Base-by-base conservation (phyloP, 2,329 filamentous ascomycete species). In the Aspergillus pseudoterreus region DNA sequence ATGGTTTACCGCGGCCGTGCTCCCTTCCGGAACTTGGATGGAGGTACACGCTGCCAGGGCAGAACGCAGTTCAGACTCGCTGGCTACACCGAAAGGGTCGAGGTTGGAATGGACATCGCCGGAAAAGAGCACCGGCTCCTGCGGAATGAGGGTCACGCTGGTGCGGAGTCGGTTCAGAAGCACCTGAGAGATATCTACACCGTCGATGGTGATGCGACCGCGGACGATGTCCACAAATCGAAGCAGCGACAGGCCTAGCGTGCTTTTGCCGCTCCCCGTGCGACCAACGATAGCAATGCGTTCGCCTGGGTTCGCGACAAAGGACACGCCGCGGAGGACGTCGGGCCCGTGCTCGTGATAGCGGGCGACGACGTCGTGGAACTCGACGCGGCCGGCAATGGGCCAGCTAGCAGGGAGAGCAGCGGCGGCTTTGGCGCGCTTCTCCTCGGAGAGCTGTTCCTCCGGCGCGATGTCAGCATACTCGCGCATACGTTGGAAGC, bases 61-160 rank as follows among this genome's bases (percentile, higher is more conserved):
- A 2, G 57, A 46, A 17, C 51, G 56, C n/a, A 64, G 54, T 30
- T 79, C 80, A 0, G 70, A 71, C 57, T 82, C 78, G 10, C 70
- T 70, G 62, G 81, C 78, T 51, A 82, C 75, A 27, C 75, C 69
- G 11, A 83, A 71, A 0, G 83, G 81, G 52, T 85, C 82, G 24
- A 85, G 77, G 52, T 85, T 85, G 48, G 78, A 75, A 6, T 79
- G 76, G 66, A 84, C 75, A 12, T 72, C 77, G 4, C 82, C 82
- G 0, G 80, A 78, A 60, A 85, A 84, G 6, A 84, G 68, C 15
- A 81, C 78, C 0, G 82, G 77, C 56, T 84, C 82, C 57, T 84
- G 81, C 0, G 82, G 79, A 15, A 84, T 83, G 39, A 83, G 78
- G 2, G 79, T 82, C 15, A 83, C 73, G 45, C 75, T 76, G 57